phyloP scores from a whole-genome alignment of 1,284 basidiomycete genomes.

The Pulveroboletus sp. region DNA sequence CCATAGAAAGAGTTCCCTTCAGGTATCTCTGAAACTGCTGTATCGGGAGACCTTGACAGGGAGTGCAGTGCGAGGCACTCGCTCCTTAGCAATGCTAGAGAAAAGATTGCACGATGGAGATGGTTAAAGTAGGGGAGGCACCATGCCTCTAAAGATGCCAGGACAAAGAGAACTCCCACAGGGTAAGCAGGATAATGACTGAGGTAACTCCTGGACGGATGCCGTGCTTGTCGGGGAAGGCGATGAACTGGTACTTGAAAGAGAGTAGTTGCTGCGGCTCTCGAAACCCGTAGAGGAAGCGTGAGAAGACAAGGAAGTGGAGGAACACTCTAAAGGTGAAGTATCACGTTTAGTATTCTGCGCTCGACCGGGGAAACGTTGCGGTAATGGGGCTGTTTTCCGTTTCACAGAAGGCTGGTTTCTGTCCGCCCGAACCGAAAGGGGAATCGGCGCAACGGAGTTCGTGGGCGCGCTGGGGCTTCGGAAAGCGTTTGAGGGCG shows the following conservation, averaged over 20 bases:
- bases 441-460: conserved; percentile 10
- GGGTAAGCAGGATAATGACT: background rate
- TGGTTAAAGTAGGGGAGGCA: background rate
- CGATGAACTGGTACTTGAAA: background rate
- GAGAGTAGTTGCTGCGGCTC: background rate
- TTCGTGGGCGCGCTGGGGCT: background rate
- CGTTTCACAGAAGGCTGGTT: background rate
- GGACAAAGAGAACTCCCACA: background rate
- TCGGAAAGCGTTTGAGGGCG: conserved; percentile 3
- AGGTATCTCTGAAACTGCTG: too few relatives aligned
- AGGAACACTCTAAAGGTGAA: conserved; percentile 11
- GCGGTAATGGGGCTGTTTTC: conserved; percentile 12
- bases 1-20: too few relatives aligned
- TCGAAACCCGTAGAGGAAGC: background rate
- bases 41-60: too few relatives aligned
- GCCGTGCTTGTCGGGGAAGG: background rate
- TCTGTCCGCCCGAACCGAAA: background rate
- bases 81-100: too few relatives aligned
- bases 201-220: conserved; percentile 1
- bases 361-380: background rate
- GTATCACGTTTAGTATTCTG: background rate
- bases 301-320: too few relatives aligned
- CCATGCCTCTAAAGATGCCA: background rate
- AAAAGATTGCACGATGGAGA: too few relatives aligned
- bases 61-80: too few relatives aligned